phyloP scores from a whole-genome alignment of 169 alveolate genomes.

The Condylostoma magnum region DNA sequence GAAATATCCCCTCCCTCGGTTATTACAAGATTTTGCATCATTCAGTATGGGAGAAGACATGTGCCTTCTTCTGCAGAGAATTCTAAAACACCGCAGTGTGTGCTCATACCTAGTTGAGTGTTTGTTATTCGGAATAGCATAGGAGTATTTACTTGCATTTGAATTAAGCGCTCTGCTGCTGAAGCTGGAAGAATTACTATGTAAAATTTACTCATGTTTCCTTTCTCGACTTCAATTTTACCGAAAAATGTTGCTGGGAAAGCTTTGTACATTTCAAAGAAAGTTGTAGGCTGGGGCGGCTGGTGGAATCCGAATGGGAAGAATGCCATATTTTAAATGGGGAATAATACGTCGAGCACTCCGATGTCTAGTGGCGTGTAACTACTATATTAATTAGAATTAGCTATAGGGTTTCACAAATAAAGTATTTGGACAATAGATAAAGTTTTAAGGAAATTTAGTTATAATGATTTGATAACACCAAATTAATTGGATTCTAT shows the following conservation, averaged over 20 bases:
- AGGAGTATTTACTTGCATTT: constrained; percentile 49
- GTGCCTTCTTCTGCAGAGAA: constrained; percentile 94
- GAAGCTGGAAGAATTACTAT: constrained; percentile 59
- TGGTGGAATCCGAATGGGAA: too few relatives aligned
- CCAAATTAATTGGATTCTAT: too few relatives aligned
- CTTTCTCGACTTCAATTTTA: constrained; percentile 54
- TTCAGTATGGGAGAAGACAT: constrained; percentile 93
- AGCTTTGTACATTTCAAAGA: constrained; percentile 57
- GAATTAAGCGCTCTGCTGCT: constrained; percentile 57
- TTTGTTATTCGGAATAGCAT: constrained; percentile 60
- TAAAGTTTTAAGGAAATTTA: too few relatives aligned
- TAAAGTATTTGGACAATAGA: too few relatives aligned
- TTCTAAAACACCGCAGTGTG: constrained; percentile 94
- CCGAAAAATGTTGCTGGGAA: constrained; percentile 57
- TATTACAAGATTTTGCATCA: constrained; percentile 89
- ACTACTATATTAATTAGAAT: too few relatives aligned
- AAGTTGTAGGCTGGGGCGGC: too few relatives aligned
- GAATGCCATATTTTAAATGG: too few relatives aligned
- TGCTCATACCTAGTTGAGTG: constrained; percentile 48
- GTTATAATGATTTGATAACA: too few relatives aligned
- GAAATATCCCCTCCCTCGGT: constrained; percentile 88
- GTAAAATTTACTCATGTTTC: constrained; percentile 49
- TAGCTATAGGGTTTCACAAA: too few relatives aligned
- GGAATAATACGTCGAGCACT: too few relatives aligned
- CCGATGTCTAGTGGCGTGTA: too few relatives aligned